Percentiles rank a stretch among this genome's conserved stretches.
phyloP scores from a whole-genome alignment of 257 asterid species.

The Haberlea rhodopensis region DNA sequence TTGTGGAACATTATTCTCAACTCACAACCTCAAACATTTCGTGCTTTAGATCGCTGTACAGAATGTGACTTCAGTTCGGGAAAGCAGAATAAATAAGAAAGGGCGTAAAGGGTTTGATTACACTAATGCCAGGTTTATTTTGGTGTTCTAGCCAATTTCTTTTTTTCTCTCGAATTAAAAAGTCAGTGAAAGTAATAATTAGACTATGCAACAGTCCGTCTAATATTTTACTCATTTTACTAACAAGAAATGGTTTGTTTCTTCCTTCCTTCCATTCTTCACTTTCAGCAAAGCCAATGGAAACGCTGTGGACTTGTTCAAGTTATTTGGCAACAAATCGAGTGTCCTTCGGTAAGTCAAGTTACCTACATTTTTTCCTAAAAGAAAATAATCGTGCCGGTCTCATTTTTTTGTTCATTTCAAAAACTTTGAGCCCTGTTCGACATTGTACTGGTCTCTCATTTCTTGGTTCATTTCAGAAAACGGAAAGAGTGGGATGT shows the following conservation, averaged over 20 bases:
- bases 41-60: constrained; percentile 72
- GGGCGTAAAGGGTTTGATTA: constrained; percentile 75
- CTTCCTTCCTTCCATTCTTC: constrained; percentile 16
- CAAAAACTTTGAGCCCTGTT: constrained; percentile 29
- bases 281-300: constrained; percentile 67
- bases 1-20: constrained; percentile 7
- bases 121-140: constrained; percentile 57
- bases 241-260: constrained; percentile 17
- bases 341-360: constrained; percentile 65
- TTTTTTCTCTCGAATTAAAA: not conserved
- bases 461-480: constrained; percentile 35
- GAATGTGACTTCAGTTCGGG: constrained; percentile 86
- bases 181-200: not conserved
- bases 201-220: not conserved
- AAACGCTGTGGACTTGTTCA: constrained; percentile 77
- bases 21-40: constrained; percentile 17
- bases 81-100: constrained; percentile 80
- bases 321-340: constrained; percentile 74
- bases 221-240: constrained; percentile 13
- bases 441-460: not conserved
- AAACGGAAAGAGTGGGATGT: constrained; percentile 87
- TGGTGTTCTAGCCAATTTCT: constrained; percentile 3
- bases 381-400: not conserved
- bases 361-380: not conserved
- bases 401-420: not conserved